Evolutionary conservation across 345 rosid genomes (phyloP), one percentile per base, ranked within the genome.

Genomic region (Citrus maxima): DNA sequence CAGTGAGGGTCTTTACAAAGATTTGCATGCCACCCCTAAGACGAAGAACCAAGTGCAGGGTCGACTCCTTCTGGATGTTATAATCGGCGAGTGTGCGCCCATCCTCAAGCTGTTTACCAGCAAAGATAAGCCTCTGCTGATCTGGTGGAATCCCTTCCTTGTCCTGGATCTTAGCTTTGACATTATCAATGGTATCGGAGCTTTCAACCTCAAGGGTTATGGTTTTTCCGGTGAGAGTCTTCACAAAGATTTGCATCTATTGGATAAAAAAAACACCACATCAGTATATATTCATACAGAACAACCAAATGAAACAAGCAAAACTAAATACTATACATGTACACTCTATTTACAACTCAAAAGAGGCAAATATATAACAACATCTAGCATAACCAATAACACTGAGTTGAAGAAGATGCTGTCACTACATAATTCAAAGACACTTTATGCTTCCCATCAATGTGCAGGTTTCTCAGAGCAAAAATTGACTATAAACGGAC

Each of bases 1-100:
- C 83, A 0, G 83, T 81, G 46, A 81, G 72, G 28, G 83, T 81
- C 55, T 81, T 81, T 59, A 81, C 83, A 27, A 80, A 80, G 61
- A 80, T 80, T 28, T 80, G 83, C 83, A 80, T 80, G 2, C 80
- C 80, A 35, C 76, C 80, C 21, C 83, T 76, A 1, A 80, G 65
- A 9, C 83, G 76, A 56, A 80, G 80, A 10, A 80, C 83, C 80
- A 80, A 8, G 24, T 75, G 80, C 10, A 77, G 58, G 27, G 80
- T 77, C 0, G 80, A 77, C 56, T 77, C 80, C 65, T 77, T 77
- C 66, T 77, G 74, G 59, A 77, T 77, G 58, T 77, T 77, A 37
- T 77, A 77, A 1, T 77, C 80, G 0, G 80, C 80, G 0, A 77
- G 51, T 0, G 80, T 77, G 0, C 67, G 74, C 0, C 80, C 80